Evolutionary conservation across 129 eudicot genomes (phyloP), one percentile per base, ranked within the genome.

Genomic region (Logfia minima): DNA sequence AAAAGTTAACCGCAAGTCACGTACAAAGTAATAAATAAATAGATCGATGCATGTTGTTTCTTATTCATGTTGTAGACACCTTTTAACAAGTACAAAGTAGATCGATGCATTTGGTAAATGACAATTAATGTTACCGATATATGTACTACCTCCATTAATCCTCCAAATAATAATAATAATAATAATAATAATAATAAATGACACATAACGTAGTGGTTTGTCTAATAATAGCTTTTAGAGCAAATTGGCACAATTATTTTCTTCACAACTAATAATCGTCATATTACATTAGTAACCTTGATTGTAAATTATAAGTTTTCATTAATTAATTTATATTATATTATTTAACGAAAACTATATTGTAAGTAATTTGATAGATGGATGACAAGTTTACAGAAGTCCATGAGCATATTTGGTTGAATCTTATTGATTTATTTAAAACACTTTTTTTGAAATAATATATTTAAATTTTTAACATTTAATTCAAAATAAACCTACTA

Each of bases 31-130:
- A 24, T 24, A 24, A 24, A 24, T 24, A 24, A 24, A 24, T 24
- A 24, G 26, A 24, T 24, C 26, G 26, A 24, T 24, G 26, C 0
- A 24, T 24, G 26, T 24, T 24, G 26, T 24, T 24, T 24, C 26
- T 24, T 24, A 24, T 24, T 24, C 26, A 24, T 1, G 26, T 24
- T 24, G 26, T 24, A 45, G 53, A 13, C 53, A 60, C 66, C n/a
- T 28, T 52, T 29, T 17, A 72, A 53, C 76, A 58, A 53, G 76
- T 72, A 52, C 37, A 74, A 59, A 32, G 23, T 74, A 72, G 17
- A 55, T 55, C 45, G 6, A 39, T 10, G 43, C 9, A 32, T 72
- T 56, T 34, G 34, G 45, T 71, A 17, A 48, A 67, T n/a, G 56
- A 68, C 17, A 10, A 34, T 71, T 48, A 31, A 55, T 55, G 45